Evolutionary conservation across 2,329 filamentous ascomycete species (phyloP), one percentile per base, ranked within the genome.

Genomic region (Bisporella sp.): DNA sequence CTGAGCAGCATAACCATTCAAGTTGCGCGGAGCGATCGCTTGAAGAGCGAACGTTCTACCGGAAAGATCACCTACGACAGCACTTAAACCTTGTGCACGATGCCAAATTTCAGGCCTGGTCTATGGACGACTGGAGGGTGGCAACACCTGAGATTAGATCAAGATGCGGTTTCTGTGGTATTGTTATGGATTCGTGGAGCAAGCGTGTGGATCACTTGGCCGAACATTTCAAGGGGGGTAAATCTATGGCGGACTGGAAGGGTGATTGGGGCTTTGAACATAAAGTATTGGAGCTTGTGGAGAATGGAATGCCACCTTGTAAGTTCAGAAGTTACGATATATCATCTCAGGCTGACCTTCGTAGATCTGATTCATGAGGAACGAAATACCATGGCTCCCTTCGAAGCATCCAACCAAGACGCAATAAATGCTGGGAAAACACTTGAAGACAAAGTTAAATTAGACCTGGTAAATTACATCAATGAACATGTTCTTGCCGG

Each of bases 161-260:
- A 5, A 73, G 80, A 39, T 84, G 81, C 59, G 81, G 81, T 70
- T 84, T 85, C 71, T 85, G 81, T 59, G 77, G 77, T 46, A 73
- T 78, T 50, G 70, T 80, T 11, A 76, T 84, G 70, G 76, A 79
- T 58, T 80, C 75, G 42, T 85, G 81, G 81, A 74, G 73, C 7
- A 71, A 75, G 49, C 72, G 81, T 61, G 71, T 78, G 12, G 81
- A 84, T 59, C 81, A 85, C 60, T 67, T 84, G 39, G 81, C 81
- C n/a, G 79, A 83, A 56, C 81, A 84, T 65, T 85, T 84, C 71
- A 84, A 82, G 67, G 77, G 73, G 30, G 80, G 81, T 68, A 77
- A 76, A 56, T 79, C 77, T 60, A 85, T 85, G 81, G 78, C 76
- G 55, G 78, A 84, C 65, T 85, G 81, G 81, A 81, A 82, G 72